Conservation (phyloP, 495 filamentous ascomycete species). For the Pseudomonodictys pantanalensis region DNA sequence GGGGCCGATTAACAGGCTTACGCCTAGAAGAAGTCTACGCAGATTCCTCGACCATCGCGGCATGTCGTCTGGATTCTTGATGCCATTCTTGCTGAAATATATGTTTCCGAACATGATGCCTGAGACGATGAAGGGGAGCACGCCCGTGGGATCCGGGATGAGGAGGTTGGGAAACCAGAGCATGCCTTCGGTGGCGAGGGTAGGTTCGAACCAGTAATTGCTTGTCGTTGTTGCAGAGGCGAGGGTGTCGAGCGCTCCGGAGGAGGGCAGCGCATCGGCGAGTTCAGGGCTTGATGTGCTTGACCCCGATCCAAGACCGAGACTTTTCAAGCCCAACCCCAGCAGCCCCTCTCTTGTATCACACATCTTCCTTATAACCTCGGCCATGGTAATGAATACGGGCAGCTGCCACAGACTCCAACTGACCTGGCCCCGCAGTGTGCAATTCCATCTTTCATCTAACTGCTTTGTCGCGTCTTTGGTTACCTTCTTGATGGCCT, state of each 20-base stretch:
- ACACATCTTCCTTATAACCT: conserved; percentile 63
- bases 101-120: conserved; percentile 28
- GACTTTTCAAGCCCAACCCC: conserved; percentile 39
- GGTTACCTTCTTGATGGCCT: neutral
- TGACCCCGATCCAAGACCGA: neutral
- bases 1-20: conserved; percentile 9
- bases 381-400: conserved; percentile 65
- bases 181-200: conserved; percentile 64
- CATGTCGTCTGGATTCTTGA: neutral
- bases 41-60: neutral
- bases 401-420: conserved; percentile 55
- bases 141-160: conserved; percentile 62
- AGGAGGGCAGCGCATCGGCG: too few species aligned
- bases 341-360: conserved; percentile 56
- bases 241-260: too few species aligned
- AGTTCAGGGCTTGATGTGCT: too few species aligned
- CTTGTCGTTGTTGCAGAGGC: neutral
- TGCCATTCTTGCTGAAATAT: neutral
- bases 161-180: conserved; percentile 81
- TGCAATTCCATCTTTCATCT: conserved; percentile 25
- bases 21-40: neutral
- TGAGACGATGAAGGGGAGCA: conserved; percentile 45
- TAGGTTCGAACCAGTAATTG: conserved; percentile 48
- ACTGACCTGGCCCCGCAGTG: conserved; percentile 4
- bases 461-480: conserved; percentile 22